Base-by-base conservation (phyloP, 495 filamentous ascomycete species). In the Bathelium albidoporum region DNA sequence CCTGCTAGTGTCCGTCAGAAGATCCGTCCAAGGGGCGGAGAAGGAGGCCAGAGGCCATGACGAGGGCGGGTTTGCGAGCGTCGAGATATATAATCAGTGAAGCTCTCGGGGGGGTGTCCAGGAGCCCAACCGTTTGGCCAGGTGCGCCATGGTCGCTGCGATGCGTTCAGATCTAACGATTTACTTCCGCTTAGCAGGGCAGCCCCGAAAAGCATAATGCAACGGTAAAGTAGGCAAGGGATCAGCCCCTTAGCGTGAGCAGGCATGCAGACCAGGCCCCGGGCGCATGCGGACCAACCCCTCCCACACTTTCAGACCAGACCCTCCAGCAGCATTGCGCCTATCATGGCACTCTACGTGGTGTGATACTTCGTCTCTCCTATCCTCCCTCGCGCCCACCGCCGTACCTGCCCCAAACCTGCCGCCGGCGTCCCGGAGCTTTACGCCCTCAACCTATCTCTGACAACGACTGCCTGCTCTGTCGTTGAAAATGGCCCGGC, bases 161-260 rank as follows among this genome's bases (percentile, higher is more conserved):
- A 55, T 28, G 49, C 24, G 9, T 55, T 20, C 5, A 55, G 49
- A 55, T 55, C 49, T 55, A 29, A 55, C 49, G 49, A 55, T 55
- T 55, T n/a, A 55, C 49, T 55, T 55, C 49, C 24, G 9, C 24
- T 29, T n/a, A 55, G 49, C 49, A 55, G 5, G 49, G 49, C 49
- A 3, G 16, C 49, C 49, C 49, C 24, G 16, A 24, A 29, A 29
- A 55, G 49, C 20, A 2, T 55, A 29, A 55, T 55, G 49, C 49
- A 55, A 55, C 49, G 49, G 49, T 55, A 26, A 55, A 29, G 49
- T n/a, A 55, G 49, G 49, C 29, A 26, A 55, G 16, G 49, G 49
- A 55, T 55, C 22, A 26, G 24, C 49, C 49, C 49, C 49, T 29
- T 55, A 29, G 49, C 49, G 49, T 16, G 5, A 26, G 49, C 49